Percentiles rank a stretch among this genome's conserved stretches.
Evolutionary conservation across 441 rosid genomes (phyloP).

Genomic region (Corymbia calophylla): DNA sequence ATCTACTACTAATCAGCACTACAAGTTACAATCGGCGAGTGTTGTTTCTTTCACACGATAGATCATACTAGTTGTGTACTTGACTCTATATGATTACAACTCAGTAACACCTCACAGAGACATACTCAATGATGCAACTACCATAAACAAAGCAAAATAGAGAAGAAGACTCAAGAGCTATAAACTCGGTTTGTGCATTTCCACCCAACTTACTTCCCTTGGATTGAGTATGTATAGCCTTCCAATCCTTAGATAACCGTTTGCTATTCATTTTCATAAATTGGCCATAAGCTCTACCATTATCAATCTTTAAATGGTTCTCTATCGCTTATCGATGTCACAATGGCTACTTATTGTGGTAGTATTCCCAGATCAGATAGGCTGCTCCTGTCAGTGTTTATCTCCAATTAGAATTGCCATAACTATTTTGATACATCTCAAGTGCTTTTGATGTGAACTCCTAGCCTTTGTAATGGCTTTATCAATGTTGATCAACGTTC

Average conservation of each 20-base stretch:
- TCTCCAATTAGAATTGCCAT: background rate
- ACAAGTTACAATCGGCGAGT: background rate
- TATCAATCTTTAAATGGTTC: background rate
- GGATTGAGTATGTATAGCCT: background rate
- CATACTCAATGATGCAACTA: too few species aligned
- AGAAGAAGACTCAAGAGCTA: background rate
- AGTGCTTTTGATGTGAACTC: background rate
- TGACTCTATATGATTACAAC: background rate
- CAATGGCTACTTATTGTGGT: background rate
- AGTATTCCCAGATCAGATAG: background rate
- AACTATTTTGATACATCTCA: background rate
- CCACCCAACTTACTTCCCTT: background rate
- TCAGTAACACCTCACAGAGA: background rate
- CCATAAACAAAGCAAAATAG: too few species aligned
- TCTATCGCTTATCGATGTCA: background rate
- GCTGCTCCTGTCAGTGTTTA: too few species aligned
- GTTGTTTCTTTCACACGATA: background rate
- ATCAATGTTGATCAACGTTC: background rate
- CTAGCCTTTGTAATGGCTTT: background rate
- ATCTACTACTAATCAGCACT: background rate
- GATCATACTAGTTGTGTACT: background rate
- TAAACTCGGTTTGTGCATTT: background rate
- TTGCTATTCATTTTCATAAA: background rate
- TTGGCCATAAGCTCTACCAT: background rate
- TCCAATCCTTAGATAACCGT: background rate